Evolutionary conservation across 768 basidiomycete species (phyloP).

Genomic region (Tricholoma matsutake): DNA sequence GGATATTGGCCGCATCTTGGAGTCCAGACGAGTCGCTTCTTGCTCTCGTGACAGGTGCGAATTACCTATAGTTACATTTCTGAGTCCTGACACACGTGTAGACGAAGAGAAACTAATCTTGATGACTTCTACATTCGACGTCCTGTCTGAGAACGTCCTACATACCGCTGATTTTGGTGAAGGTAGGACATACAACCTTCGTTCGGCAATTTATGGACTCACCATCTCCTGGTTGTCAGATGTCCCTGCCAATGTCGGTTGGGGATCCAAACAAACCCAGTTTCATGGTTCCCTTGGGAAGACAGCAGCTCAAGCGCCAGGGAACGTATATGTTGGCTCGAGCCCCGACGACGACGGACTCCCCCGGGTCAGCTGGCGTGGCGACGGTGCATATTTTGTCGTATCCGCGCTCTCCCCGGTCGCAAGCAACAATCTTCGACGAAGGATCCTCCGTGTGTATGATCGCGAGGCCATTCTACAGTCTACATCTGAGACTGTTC

Average conservation of each 20-base stretch:
- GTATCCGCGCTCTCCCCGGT: constrained; percentile 68
- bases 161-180: constrained; percentile 81
- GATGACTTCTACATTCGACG: constrained; percentile 88
- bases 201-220: not conserved
- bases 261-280: constrained; percentile 96
- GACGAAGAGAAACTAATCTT: constrained; percentile 78
- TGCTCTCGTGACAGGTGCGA: constrained; percentile 72
- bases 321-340: constrained; percentile 38
- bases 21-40: constrained; percentile 90
- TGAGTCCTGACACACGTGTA: constrained; percentile 18
- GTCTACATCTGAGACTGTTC: constrained; percentile 79
- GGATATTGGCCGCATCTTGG: constrained; percentile 83
- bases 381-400: constrained; percentile 86
- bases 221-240: constrained; percentile 41
- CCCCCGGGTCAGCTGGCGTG: constrained; percentile 88
- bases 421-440: constrained; percentile 28
- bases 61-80: not conserved
- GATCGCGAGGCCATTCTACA: constrained; percentile 71
- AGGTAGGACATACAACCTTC: constrained; percentile 40
- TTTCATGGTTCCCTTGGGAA: constrained; percentile 97
- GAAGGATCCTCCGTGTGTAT: constrained; percentile 71
- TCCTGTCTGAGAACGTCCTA: constrained; percentile 75
- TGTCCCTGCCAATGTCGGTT: constrained; percentile 91
- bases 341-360: constrained; percentile 69
- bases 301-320: constrained; percentile 60